Base-by-base conservation (phyloP, 805 yeast genomes). In the Ogataea corticis region DNA sequence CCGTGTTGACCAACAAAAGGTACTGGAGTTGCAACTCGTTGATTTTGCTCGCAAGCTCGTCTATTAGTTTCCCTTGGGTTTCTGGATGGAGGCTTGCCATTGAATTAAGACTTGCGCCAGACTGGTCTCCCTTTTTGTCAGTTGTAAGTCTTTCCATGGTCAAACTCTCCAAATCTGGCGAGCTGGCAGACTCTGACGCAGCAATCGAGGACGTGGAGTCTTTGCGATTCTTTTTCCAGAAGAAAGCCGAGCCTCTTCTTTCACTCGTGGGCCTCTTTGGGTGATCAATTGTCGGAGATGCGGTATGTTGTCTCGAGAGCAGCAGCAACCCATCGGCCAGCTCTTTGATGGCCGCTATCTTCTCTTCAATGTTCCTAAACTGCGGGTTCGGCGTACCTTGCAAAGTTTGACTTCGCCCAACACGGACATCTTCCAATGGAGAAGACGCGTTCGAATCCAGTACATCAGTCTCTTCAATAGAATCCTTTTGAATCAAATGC, bases 21-120 rank as follows among this genome's bases (percentile, higher is more conserved):
- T 52, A 63, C 18, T 60, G 53, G 13, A 44, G 31, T n/a, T 63
- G 62, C 19, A 63, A 33, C n/a, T 54, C 61, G 30, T 39, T 40
- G 13, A 59, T 45, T 28, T 51, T 52, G 5, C 41, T 33, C 25
- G 46, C 29, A 25, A 56, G 38, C 31, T 47, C 54, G n/a, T 44
- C 50, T n/a, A 45, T 17, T n/a, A 49, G 4, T 23, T 50, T 44
- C 15, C 38, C 28, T 15, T 33, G 41, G 2, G 51, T 15, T 27
- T 30, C 11, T 9, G 45, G 21, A 13, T n/a, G 7, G 9, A 29
- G 3, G 7, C 34, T 18, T n/a, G 41, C 4, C 13, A 6, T 18
- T 13, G 41, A 27, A 9, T 37, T 37, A 13, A 15, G 38, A 29
- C 28, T 28, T n/a, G n/a, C 19, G 13, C 17, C 44, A 38, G 23